Evolutionary conservation across 2,329 filamentous ascomycete species (phyloP).

Genomic region (Colletotrichum sp.): DNA sequence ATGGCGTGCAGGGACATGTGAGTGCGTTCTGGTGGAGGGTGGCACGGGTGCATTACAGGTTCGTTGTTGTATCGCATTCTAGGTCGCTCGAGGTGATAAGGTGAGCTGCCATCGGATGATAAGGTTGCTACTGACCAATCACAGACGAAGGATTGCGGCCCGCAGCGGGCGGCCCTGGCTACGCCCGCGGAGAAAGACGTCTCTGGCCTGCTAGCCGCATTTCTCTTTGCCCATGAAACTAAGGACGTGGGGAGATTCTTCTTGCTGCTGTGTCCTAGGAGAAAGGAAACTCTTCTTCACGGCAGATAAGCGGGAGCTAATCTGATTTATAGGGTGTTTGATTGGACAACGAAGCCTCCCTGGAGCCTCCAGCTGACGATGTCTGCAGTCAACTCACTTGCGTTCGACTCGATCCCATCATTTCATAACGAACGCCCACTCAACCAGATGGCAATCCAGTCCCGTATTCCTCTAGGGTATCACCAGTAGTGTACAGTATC

Average conservation of each 20-base stretch:
- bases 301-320: conserved; percentile 2
- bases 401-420: neutral
- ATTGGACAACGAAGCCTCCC: neutral
- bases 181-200: conserved; percentile 14
- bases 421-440: neutral
- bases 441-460: neutral
- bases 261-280: neutral
- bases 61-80: neutral
- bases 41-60: neutral
- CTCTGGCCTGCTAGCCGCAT: neutral
- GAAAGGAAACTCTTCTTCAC: neutral
- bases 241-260: conserved; percentile 3
- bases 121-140: neutral
- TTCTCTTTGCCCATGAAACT: neutral
- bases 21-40: neutral
- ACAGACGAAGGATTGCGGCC: neutral
- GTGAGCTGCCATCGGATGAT: conserved; percentile 10
- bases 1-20: neutral
- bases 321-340: neutral
- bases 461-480: neutral
- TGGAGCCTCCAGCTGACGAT: no score
- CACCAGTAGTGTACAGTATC: conserved; percentile 7
- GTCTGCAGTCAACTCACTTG: no score
- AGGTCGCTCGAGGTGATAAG: conserved; percentile 8
- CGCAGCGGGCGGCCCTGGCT: conserved; percentile 15